Conservation (phyloP, 192 early-diverging fungal genomes). For the Pecoramyces ruminantium region DNA sequence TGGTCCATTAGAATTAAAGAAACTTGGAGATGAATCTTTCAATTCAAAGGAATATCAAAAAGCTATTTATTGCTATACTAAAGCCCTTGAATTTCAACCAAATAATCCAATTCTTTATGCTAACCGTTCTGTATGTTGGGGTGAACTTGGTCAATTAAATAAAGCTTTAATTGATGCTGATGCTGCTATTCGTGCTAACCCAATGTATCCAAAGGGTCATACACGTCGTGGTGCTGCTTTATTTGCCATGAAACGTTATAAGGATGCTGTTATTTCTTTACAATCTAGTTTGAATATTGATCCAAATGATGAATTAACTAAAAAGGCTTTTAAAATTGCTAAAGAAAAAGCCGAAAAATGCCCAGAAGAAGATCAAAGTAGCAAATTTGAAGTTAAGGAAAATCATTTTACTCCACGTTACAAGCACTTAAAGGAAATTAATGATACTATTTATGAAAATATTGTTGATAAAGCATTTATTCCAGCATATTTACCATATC, state of each 20-base stretch:
- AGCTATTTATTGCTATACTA: background rate
- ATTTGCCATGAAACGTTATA: background rate
- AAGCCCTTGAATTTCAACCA: background rate
- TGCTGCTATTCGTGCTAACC: background rate
- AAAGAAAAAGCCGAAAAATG: background rate
- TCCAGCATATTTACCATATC: background rate
- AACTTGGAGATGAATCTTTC: background rate
- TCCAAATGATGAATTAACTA: background rate
- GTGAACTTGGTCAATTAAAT: background rate
- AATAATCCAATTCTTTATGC: background rate
- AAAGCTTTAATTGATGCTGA: background rate
- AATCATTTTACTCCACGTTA: background rate
- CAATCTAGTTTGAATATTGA: background rate
- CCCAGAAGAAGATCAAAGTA: background rate
- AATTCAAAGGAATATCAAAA: background rate
- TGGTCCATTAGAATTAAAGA: background rate
- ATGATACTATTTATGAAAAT: background rate
- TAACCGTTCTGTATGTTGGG: background rate
- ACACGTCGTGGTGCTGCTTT: background rate
- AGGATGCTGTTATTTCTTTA: background rate
- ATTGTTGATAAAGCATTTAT: background rate
- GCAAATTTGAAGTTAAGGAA: background rate
- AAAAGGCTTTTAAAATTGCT: background rate
- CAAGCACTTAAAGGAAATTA: background rate
- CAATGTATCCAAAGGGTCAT: background rate